Base-by-base conservation (phyloP, 2,329 filamentous ascomycete genomes). In the Mycogone perniciosa region DNA sequence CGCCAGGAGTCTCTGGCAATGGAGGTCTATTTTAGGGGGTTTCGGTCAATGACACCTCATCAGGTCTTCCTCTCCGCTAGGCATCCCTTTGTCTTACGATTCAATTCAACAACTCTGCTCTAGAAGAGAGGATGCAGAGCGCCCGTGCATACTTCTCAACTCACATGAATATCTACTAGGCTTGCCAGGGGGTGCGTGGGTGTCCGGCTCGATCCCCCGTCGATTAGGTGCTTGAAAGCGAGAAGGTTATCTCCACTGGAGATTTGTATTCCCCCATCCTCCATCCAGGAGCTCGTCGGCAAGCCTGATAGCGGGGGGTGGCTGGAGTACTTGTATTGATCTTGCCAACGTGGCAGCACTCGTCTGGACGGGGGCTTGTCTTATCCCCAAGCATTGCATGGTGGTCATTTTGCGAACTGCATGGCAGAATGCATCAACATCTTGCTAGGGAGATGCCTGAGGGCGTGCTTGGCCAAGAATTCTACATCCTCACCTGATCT, bases 111-210 rank as follows among this genome's bases (percentile, higher is more conserved):
- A 11, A 35, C 11, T 8, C 7, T 7, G 33, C 33, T 35, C 31
- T 20, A 48, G 52, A 50, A 34, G 52, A 37, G 53, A 46, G 27
- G 31, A 48, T 48, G 51, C 53, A 51, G 50, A 38, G 30, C 48
- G 58, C 56, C 58, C 60, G 55, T 67, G 63, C 64, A 67, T 67
- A 54, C 50, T 54, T 59, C 53, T 51, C 57, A 51, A 54, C 64
- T 67, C 64, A 67, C 64, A 67, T 67, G 64, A 67, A 66, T 63
- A 44, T 43, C 42, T 27, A 20, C 20, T 20, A 20, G 20, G 20
- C 20, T 20, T 3, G 20, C 20, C 20, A 20, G 20, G 20, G 20
- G 20, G 20, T 20, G 20, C 20, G 20, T 20, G 20, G 20, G 20
- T 20, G 20, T 20, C 20, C 20, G 20, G 20, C 20, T 20, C 20